These are phyloP conservation scores for Rhizoclosmatium globosum DNA, from an alignment of 192 early-diverging fungal genomes.

Conservation along the genomic window DNA sequence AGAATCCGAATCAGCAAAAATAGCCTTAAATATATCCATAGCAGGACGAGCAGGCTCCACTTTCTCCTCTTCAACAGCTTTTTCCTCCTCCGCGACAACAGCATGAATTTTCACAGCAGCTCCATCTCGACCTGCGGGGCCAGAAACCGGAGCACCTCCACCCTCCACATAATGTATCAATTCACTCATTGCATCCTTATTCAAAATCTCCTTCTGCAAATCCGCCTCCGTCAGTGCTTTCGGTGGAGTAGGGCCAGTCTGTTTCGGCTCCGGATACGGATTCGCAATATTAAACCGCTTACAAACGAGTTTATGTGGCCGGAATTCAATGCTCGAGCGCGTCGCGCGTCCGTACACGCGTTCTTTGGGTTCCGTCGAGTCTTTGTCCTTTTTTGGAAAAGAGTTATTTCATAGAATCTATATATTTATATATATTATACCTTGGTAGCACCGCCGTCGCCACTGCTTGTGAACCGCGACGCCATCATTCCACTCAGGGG, in stretches of 20 bases:
- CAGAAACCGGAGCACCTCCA: not conserved
- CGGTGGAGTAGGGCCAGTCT: constrained; percentile 10
- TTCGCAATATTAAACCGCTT: constrained; percentile 81
- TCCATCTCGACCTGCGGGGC: not conserved
- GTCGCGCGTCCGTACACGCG: constrained; percentile 71
- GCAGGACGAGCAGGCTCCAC: constrained; percentile 64
- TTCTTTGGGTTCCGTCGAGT: not conserved
- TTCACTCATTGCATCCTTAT: constrained; percentile 49
- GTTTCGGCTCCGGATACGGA: constrained; percentile 63
- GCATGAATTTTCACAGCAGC: not conserved
- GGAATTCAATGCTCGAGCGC: constrained; percentile 62
- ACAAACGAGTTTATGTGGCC: constrained; percentile 74
- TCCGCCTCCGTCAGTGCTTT: constrained; percentile 38
- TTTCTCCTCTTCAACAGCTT: constrained; percentile 28
- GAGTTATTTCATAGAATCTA: too few species aligned
- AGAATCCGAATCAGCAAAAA: constrained; percentile 75
- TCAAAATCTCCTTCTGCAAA: constrained; percentile 48
- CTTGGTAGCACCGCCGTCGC: not conserved
- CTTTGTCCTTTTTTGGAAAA: constrained; percentile 35
- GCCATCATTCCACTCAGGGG: constrained; percentile 77
- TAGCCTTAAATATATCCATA: constrained; percentile 89
- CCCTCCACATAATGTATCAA: constrained; percentile 47
- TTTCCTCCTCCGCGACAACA: not conserved
- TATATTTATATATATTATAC: too few species aligned
- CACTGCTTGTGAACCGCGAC: constrained; percentile 66